phyloP scores from a whole-genome alignment of 441 rosid species.

The Capsella rubella region DNA sequence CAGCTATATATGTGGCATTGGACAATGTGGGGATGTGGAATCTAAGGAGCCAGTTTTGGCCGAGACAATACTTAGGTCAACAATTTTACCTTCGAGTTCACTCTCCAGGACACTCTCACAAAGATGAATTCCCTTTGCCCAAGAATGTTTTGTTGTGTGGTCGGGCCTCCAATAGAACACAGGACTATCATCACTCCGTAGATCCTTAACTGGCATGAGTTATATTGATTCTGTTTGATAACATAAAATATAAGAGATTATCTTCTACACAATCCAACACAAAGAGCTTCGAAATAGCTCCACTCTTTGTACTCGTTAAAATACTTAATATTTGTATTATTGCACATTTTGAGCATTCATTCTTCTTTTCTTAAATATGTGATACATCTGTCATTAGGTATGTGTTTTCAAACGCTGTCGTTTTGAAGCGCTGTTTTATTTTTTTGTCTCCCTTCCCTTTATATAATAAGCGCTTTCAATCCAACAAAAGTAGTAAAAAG shows the following conservation, averaged over 20 bases:
- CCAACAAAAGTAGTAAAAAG: not conserved
- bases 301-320: not conserved
- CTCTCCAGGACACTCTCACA: slow-evolving; percentile 47
- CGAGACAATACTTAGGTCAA: slow-evolving; percentile 72
- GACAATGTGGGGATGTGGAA: slow-evolving; percentile 86
- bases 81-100: slow-evolving; percentile 69
- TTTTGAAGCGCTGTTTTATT: not conserved
- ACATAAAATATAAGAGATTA: not conserved
- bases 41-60: slow-evolving; percentile 65
- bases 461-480: not conserved
- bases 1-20: slow-evolving; percentile 63
- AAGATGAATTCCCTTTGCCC: slow-evolving; percentile 61
- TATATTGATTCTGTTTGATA: not conserved
- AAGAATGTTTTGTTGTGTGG: slow-evolving; percentile 64
- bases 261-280: not conserved
- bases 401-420: not conserved
- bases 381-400: not conserved
- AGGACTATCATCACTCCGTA: slow-evolving; percentile 15
- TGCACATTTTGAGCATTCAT: not conserved
- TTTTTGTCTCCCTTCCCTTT: not conserved
- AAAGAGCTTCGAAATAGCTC: not conserved
- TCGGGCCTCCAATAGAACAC: slow-evolving; percentile 44
- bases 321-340: not conserved
- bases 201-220: not conserved
- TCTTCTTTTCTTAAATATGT: not conserved